Base-by-base conservation (phyloP, 768 basidiomycete genomes). In the Ramaria sp. region DNA sequence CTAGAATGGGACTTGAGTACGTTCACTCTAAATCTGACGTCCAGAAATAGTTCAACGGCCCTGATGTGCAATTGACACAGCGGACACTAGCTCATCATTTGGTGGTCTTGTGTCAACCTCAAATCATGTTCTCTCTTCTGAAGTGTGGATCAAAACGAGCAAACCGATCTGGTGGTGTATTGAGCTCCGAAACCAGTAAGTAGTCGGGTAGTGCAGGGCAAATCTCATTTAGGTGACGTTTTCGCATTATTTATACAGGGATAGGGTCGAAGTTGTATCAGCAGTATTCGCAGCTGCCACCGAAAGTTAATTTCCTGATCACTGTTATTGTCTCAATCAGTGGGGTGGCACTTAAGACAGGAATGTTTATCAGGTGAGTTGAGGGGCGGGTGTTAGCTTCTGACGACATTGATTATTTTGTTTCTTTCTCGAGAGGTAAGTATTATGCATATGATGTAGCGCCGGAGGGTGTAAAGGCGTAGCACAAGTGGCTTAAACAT, bases 151-250 rank as follows among this genome's bases (percentile, higher is more conserved):
- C 52, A 79, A 78, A 65, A 97, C 93, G 0, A 79, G 84, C 22
- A 79, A 77, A 51, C 88, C 92, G 0, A 86, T 99, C 43, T 86
- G 90, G 80, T 99, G 94, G 95, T 87, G 86, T 22, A 83, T 78
- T 51, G 91, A 92, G 67, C 68, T 92, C 59, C 19, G 30, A 22
- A 54, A 22, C 12, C 7, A 41, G 39, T 41, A 41, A 41, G 7
- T 41, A 27, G 27, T 27, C 2, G 27, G 27, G 27, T 27, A 27
- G 27, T 27, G 27, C 27, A 27, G 27, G 27, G 5, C 27, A 27
- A 27, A 27, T 27, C 27, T 27, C 27, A 27, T 27, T 27, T 41
- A 41, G 12, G 39, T 2, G 2, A 2, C n/a, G 12, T 41, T 41
- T 7, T 12, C 13, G 39, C 39, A 13, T 12, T 41, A n/a, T 41